Evolutionary conservation across 768 basidiomycete genomes (phyloP).

Genomic region (Collybia nuda): DNA sequence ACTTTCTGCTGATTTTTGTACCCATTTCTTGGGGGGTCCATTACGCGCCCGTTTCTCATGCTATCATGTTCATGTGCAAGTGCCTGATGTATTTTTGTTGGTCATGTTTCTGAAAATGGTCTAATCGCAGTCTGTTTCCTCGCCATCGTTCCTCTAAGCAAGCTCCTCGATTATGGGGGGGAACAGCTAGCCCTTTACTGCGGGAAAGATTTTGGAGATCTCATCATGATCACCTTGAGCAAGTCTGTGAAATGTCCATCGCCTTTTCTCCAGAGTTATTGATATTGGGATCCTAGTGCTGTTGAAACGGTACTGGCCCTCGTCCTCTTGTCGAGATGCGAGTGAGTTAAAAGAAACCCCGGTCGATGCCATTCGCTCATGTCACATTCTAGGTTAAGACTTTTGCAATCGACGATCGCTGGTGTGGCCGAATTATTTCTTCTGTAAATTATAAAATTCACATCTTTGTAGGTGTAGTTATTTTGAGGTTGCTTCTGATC

Average conservation of each 20-base stretch:
- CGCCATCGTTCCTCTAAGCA: conserved; percentile 49
- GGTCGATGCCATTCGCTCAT: not conserved
- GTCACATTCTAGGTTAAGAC: conserved; percentile 41
- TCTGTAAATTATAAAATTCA: too few relatives aligned
- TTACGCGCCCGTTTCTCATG: conserved; percentile 21
- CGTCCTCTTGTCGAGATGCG: conserved; percentile 43
- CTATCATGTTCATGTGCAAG: conserved; percentile 25
- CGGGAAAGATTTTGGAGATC: conserved; percentile 48
- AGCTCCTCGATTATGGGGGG: conserved; percentile 49
- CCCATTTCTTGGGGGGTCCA: conserved; percentile 44
- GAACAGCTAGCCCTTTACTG: conserved; percentile 51
- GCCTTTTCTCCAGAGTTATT: not conserved
- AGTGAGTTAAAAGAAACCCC: conserved; percentile 30
- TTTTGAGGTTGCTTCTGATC: conserved; percentile 69
- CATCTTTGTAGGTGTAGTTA: conserved; percentile 50
- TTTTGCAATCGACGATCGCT: conserved; percentile 68
- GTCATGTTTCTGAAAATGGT: not conserved
- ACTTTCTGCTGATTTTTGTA: conserved; percentile 37
- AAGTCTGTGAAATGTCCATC: conserved; percentile 32
- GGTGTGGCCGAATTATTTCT: conserved; percentile 28
- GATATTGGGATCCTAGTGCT: conserved; percentile 25
- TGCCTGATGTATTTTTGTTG: conserved; percentile 8
- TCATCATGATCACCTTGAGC: conserved; percentile 49
- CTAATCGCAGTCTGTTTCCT: conserved; percentile 41
- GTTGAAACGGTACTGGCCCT: conserved; percentile 52